Evolutionary conservation across 352 stramenopile genomes (phyloP).

Genomic region (Phytophthora uliginosa): DNA sequence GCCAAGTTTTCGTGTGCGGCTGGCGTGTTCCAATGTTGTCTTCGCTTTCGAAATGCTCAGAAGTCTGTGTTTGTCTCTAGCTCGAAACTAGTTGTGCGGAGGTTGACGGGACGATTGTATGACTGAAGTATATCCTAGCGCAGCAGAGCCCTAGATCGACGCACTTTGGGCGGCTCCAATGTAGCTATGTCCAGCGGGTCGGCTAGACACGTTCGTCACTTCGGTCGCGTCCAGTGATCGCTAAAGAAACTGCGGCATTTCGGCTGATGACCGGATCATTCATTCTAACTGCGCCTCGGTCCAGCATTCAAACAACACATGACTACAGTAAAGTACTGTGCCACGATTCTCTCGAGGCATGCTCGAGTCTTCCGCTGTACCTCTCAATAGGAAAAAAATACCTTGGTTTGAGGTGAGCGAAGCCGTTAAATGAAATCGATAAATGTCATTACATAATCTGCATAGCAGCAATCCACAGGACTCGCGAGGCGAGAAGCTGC

Average conservation of each 20-base stretch:
- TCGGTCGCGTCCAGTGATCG: background rate
- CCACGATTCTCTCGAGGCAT: too few relatives aligned
- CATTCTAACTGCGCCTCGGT: background rate
- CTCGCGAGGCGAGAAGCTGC: constrained; percentile 24
- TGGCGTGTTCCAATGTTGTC: background rate
- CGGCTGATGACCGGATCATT: background rate
- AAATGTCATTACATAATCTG: constrained; percentile 1
- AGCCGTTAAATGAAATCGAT: background rate
- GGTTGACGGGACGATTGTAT: background rate
- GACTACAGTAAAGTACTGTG: too few relatives aligned
- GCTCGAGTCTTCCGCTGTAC: background rate
- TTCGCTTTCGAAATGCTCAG: background rate
- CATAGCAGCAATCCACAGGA: constrained; percentile 2
- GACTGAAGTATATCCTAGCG: background rate
- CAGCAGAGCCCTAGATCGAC: background rate
- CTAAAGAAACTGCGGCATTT: background rate
- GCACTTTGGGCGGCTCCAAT: background rate
- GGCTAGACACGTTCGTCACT: background rate
- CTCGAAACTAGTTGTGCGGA: background rate
- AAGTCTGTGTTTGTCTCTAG: background rate
- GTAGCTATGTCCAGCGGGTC: constrained; percentile 11
- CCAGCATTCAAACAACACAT: background rate
- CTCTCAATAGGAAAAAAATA: too few relatives aligned
- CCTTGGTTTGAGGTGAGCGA: too few relatives aligned
- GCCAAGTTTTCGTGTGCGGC: background rate